Conservation (phyloP, 1,139 yeast genomes). For the Kluyveromyces sp. region DNA sequence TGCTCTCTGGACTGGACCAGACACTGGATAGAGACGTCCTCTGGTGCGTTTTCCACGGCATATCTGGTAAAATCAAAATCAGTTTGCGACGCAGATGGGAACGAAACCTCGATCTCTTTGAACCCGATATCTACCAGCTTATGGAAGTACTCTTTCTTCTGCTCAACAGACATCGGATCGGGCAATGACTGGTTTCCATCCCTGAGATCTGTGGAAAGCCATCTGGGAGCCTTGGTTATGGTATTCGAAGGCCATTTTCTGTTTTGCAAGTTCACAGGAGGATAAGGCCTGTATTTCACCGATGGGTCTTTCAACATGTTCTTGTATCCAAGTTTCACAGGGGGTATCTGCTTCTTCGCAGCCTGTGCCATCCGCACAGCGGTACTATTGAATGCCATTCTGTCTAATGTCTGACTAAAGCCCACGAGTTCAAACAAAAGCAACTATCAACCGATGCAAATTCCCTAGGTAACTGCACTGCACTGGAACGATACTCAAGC, state of each 20-base stretch:
- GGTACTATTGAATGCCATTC: conserved; percentile 10
- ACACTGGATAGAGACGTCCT: conserved; percentile 86
- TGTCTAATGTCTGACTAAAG: too few relatives aligned
- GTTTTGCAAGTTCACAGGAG: conserved; percentile 59
- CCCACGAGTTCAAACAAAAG: too few relatives aligned
- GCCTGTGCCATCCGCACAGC: conserved; percentile 18
- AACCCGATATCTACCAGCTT: conserved; percentile 86
- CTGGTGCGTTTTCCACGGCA: conserved; percentile 90
- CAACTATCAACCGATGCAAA: too few relatives aligned
- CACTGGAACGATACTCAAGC: too few relatives aligned
- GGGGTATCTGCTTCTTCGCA: conserved; percentile 25
- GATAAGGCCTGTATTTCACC: conserved; percentile 63
- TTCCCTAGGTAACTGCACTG: too few relatives aligned
- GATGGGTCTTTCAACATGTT: conserved; percentile 70
- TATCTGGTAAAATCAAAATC: conserved; percentile 94
- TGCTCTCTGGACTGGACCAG: conserved; percentile 90
- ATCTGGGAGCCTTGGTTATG: conserved; percentile 79
- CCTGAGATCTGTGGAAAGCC: conserved; percentile 93
- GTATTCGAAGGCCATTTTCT: conserved; percentile 83
- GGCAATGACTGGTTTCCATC: conserved; percentile 98
- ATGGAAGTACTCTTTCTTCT: conserved; percentile 81
- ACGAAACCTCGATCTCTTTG: conserved; percentile 94
- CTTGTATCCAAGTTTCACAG: conserved; percentile 32
- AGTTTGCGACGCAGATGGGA: conserved; percentile 92
- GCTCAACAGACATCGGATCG: conserved; percentile 90